These are phyloP conservation scores for Cercophora sp. DNA, from an alignment of 495 filamentous ascomycete species.

Conservation along the genomic window DNA sequence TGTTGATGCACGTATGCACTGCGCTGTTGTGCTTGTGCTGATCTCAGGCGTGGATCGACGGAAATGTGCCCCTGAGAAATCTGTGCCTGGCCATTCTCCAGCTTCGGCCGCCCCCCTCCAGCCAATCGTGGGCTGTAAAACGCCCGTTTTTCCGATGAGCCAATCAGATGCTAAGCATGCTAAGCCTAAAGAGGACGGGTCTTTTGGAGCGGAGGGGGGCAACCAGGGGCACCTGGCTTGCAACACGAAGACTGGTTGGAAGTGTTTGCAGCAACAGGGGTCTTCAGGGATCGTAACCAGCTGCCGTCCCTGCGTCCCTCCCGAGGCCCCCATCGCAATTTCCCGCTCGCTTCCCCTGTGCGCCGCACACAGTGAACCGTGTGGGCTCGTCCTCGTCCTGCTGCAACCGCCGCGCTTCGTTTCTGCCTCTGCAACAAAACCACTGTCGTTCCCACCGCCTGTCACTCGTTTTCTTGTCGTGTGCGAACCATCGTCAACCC, in stretches of 20 bases:
- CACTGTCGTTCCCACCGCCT: slow-evolving; percentile 24
- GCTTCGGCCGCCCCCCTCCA: slow-evolving; percentile 10
- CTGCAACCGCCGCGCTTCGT: slow-evolving; percentile 12
- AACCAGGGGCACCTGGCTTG: not conserved
- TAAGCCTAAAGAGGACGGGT: slow-evolving; percentile 16
- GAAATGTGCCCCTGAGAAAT: slow-evolving; percentile 27
- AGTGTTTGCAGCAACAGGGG: slow-evolving; percentile 9
- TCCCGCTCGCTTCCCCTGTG: slow-evolving; percentile 30
- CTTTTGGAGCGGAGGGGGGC: not conserved
- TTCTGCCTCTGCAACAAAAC: slow-evolving; percentile 28
- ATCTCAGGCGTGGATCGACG: too few species aligned
- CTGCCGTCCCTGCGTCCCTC: slow-evolving; percentile 13
- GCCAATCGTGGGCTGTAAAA: slow-evolving; percentile 17
- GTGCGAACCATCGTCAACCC: slow-evolving; percentile 19
- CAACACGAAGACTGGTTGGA: slow-evolving; percentile 3
- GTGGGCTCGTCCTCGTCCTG: slow-evolving; percentile 14
- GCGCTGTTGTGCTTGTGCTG: too few species aligned
- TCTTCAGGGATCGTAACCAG: slow-evolving; percentile 17
- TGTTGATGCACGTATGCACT: too few species aligned
- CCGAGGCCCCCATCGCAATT: slow-evolving; percentile 30
- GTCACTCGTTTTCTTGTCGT: slow-evolving; percentile 26
- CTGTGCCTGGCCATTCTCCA: slow-evolving; percentile 17
- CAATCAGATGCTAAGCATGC: slow-evolving; percentile 2
- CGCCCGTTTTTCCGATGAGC: slow-evolving; percentile 10
- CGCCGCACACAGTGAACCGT: slow-evolving; percentile 12